phyloP scores from a whole-genome alignment of 2,329 filamentous ascomycete genomes.

The Penicillium sumatraense region DNA sequence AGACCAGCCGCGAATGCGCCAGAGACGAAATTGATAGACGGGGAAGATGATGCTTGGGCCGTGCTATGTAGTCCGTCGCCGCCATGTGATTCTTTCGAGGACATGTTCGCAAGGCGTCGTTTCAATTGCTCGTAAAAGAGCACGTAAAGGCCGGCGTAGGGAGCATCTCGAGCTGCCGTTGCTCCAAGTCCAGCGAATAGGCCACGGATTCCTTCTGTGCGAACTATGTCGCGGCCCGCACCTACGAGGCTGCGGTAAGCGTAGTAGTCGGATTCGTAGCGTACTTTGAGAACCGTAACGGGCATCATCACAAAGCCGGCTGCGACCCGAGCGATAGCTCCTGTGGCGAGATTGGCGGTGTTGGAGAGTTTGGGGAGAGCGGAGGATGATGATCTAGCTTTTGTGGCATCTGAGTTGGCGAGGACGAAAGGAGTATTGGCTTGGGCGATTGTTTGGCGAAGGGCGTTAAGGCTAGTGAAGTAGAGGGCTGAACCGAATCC shows the following conservation, averaged over 20 bases:
- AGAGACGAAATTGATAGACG: slow-evolving; percentile 80
- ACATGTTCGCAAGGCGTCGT: slow-evolving; percentile 35
- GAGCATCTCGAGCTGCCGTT: slow-evolving; percentile 91
- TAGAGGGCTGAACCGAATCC: slow-evolving; percentile 93
- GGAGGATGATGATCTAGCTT: slow-evolving; percentile 68
- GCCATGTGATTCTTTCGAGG: slow-evolving; percentile 12
- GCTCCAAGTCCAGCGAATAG: slow-evolving; percentile 95
- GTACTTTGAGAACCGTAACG: slow-evolving; percentile 93
- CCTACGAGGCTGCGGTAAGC: slow-evolving; percentile 75
- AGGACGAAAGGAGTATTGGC: slow-evolving; percentile 47
- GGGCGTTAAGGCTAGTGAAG: slow-evolving; percentile 83
- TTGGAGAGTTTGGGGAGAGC: slow-evolving; percentile 82
- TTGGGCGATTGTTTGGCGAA: slow-evolving; percentile 70
- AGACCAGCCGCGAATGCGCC: slow-evolving; percentile 79
- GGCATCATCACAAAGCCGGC: slow-evolving; percentile 95
- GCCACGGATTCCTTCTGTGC: slow-evolving; percentile 73
- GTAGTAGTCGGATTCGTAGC: slow-evolving; percentile 89
- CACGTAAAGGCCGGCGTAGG: slow-evolving; percentile 93
- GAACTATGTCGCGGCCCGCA: slow-evolving; percentile 75
- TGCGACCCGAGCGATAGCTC: slow-evolving; percentile 79
- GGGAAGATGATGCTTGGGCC: slow-evolving; percentile 31
- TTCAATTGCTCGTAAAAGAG: slow-evolving; percentile 78
- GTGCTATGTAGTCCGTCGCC: slow-evolving; percentile 22
- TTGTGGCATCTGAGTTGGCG: slow-evolving; percentile 31
- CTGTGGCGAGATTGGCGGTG: slow-evolving; percentile 81